Evolutionary conservation across 2,329 filamentous ascomycete genomes (phyloP).

Genomic region (Calonectria leucothoes): DNA sequence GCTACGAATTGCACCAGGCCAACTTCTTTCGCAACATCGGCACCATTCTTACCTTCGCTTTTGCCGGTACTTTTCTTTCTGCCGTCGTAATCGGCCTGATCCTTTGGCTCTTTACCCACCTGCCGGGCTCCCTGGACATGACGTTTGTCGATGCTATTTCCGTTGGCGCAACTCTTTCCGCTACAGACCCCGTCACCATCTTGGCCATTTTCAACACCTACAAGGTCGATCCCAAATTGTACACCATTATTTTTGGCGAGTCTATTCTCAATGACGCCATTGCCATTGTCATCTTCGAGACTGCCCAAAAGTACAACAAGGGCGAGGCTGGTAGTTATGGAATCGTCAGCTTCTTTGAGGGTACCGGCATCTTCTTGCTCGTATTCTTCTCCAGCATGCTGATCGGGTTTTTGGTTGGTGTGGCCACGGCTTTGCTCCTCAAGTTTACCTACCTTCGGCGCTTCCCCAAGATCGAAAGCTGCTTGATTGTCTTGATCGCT

Average conservation of each 20-base stretch:
- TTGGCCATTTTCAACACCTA: conserved; percentile 99
- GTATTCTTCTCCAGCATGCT: conserved; percentile 95
- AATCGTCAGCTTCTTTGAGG: conserved; percentile 87
- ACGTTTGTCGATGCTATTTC: conserved; percentile 96
- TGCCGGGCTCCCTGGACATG: conserved; percentile 86
- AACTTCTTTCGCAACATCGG: conserved; percentile 99
- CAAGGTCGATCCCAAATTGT: conserved; percentile 98
- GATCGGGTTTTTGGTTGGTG: conserved; percentile 88
- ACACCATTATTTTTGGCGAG: conserved; percentile 98
- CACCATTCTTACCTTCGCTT: conserved; percentile 96
- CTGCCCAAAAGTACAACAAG: conserved; percentile 90
- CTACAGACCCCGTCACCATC: conserved; percentile 97
- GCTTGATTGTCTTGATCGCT: conserved; percentile 90
- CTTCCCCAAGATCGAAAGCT: conserved; percentile 97
- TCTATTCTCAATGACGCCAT: conserved; percentile 98
- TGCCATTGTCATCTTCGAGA: conserved; percentile 98
- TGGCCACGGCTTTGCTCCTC: conserved; percentile 85
- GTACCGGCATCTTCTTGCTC: conserved; percentile 92
- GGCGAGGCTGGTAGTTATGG: conserved; percentile 79
- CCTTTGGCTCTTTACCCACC: conserved; percentile 87
- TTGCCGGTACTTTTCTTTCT: conserved; percentile 96
- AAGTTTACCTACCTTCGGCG: conserved; percentile 95
- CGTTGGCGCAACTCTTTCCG: conserved; percentile 94
- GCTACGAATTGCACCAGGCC: conserved; percentile 96
- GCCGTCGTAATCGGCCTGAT: conserved; percentile 93